Evolutionary conservation across 1,139 yeast species (phyloP).

Genomic region (Saccharomycopsis hybrid): DNA sequence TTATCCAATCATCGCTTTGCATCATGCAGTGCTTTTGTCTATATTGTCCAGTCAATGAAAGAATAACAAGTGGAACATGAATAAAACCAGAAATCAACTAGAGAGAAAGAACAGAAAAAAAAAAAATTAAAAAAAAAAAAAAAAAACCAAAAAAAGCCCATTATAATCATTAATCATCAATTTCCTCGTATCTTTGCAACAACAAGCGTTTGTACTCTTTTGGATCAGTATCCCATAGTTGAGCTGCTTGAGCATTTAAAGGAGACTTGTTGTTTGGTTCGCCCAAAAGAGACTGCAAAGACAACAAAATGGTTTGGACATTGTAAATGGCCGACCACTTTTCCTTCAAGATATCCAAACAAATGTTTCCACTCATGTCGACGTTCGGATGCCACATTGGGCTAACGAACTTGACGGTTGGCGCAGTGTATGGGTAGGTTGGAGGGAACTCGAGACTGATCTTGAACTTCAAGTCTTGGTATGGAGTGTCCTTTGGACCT

Average conservation of each 20-base stretch:
- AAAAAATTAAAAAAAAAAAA: background rate
- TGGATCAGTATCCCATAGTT: conserved; percentile 40
- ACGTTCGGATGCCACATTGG: conserved; percentile 74
- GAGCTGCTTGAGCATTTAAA: conserved; percentile 44
- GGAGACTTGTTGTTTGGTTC: conserved; percentile 51
- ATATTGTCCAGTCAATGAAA: too few relatives aligned
- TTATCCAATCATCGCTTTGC: too few relatives aligned
- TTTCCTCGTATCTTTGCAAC: conserved; percentile 39
- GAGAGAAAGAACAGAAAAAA: background rate
- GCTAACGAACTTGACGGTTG: conserved; percentile 51
- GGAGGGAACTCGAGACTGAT: conserved; percentile 49
- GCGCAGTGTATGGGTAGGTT: conserved; percentile 57
- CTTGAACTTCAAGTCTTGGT: conserved; percentile 49
- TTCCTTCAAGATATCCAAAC: conserved; percentile 40
- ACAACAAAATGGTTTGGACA: conserved; percentile 51
- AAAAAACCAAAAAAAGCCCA: background rate
- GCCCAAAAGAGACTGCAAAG: conserved; percentile 51
- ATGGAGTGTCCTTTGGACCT: conserved; percentile 59
- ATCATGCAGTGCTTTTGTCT: too few relatives aligned
- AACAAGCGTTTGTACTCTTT: conserved; percentile 40
- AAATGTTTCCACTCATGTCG: conserved; percentile 53
- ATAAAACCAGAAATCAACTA: too few relatives aligned
- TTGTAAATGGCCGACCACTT: conserved; percentile 70
- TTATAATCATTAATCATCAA: conserved; percentile 26
- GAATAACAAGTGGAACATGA: too few relatives aligned